Evolutionary conservation across 176 grass and related monocot species (phyloP), one percentile per base, ranked within the genome.

Genomic region (Oryza punctata): DNA sequence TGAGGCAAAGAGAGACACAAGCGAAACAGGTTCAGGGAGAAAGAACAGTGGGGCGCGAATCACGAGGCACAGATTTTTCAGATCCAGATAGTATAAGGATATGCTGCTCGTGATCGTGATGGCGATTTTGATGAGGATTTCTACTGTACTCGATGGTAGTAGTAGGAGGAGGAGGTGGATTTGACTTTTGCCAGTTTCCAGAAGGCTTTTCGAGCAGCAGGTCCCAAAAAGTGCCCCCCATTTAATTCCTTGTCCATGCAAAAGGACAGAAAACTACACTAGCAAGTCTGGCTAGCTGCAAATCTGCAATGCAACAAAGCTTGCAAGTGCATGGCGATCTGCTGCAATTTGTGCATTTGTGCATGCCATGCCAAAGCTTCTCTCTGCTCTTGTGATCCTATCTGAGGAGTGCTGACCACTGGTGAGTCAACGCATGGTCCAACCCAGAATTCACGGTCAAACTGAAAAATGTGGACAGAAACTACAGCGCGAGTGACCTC

Each of bases 151-250:
- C 32, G 5, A 26, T 33, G 28, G 44, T n/a, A 14, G n/a, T n/a
- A n/a, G n/a, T n/a, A n/a, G n/a, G n/a, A n/a, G n/a, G n/a, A n/a
- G 6, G 14, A 63, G 27, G 27, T 27, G 35, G 71, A 70, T 82
- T 89, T 79, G 76, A 85, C 85, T 57, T 50, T 74, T 29, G 41
- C 70, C 76, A 47, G 73, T 78, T 78, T 90, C 86, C 70, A 76
- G 82, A 73, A 72, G 52, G 63, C 82, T 82, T 85, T 89, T 54
- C 69, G 49, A 3, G 85, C 72, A 37, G 32, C 47, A 87, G 60
- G 47, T 41, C 46, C 47, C 77, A 14, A 64, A 60, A 54, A 82
- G 85, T 3, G 37, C 43, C 63, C 63, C 29, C 63, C 37, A 72
- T 88, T 88, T 61, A 67, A 73, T 80, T 50, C 88, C 30, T 54